Base-by-base conservation (phyloP, 1,284 basidiomycete genomes). In the Boletus semigastroideus region DNA sequence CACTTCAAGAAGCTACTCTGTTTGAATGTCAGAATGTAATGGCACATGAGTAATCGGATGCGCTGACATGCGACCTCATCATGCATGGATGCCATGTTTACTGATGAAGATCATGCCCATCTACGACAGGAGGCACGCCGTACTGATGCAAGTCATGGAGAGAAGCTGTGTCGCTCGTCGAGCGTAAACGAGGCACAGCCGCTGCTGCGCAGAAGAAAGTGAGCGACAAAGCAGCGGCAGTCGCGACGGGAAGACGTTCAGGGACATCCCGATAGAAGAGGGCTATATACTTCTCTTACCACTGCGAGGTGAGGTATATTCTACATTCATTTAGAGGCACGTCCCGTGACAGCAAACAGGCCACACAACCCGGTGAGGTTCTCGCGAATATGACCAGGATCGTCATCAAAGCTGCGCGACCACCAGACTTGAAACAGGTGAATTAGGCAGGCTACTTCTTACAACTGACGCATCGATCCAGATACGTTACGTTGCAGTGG, bases 281-380 rank as follows among this genome's bases (percentile, higher is more conserved):
- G 95, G 95, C 38, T 93, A 95, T 60, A 97, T 98, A 92, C 98
- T 96, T 70, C 70, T 98, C 60, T 76, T 98, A 17, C 94, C 94
- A n/a, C n/a, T n/a, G n/a, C n/a, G n/a, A 43, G 89, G 94, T 92
- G 55, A 50, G 79, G 5, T 8, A 2, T 10, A 31, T 42, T 6
- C 1, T 27, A n/a, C 1, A 14, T 6, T 38, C 13, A 13, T 36
- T 14, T 6, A n/a, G n/a, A n/a, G n/a, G n/a, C n/a, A n/a, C n/a
- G n/a, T n/a, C 13, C 4, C 20, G 31, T 46, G 14, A 28, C 58
- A 95, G 93, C 87, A 2, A 94, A 98, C 69, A 96, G 90, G 0
- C 94, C 95, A 0, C 96, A 98, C 73, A 96, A 95, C 61, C 96
- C 96, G 10, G 87, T 94, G 25, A 83, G 96, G 11, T 95, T n/a